Base-by-base conservation (phyloP, 306 rosid genomes). In the Corylus heterophylla region DNA sequence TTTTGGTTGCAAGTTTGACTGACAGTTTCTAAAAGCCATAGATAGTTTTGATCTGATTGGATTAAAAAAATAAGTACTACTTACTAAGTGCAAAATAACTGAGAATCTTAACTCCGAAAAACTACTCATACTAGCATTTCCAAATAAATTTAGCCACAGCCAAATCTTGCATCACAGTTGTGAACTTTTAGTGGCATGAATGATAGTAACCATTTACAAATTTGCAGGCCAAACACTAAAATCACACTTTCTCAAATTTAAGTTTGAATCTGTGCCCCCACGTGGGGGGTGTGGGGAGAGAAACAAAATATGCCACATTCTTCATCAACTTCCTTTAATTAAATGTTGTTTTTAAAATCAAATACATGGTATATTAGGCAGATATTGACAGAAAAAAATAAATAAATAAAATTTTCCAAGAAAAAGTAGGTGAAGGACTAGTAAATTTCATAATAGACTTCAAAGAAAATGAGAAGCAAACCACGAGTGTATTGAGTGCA, bases 1-100 rank as follows among this genome's bases (percentile, higher is more conserved):
- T 52, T 72, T 71, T 47, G 37, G 55, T 42, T 78, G 63, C 50
- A 67, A 17, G 71, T 31, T 69, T 29, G 50, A 64, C 44, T 82
- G 74, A 66, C 63, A 73, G 50, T 47, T 69, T 68, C 49, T 68
- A 71, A 63, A 78, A 48, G 20, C 20, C 25, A 58, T 14, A n/a
- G 18, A 74, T 62, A 31, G 74, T 49, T 75, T 54, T 29, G 47
- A 69, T 54, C 49, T 71, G 50, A 7, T 50, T 10, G 63, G 74
- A 79, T 56, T 74, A 70, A 50, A 45, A 73, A 31, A 17, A 22
- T 22, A 59, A 59, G 37, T 10, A n/a, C 72, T 8, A n/a, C 51
- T 42, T 68, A 42, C 50, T 7, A 68, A n/a, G 14, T 68, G 16
- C 51, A 42, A 27, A 18, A 42, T 37, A 17, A 44, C 51, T 20